phyloP scores from a whole-genome alignment of 2,329 filamentous ascomycete species.

The Colletotrichum liriopes region DNA sequence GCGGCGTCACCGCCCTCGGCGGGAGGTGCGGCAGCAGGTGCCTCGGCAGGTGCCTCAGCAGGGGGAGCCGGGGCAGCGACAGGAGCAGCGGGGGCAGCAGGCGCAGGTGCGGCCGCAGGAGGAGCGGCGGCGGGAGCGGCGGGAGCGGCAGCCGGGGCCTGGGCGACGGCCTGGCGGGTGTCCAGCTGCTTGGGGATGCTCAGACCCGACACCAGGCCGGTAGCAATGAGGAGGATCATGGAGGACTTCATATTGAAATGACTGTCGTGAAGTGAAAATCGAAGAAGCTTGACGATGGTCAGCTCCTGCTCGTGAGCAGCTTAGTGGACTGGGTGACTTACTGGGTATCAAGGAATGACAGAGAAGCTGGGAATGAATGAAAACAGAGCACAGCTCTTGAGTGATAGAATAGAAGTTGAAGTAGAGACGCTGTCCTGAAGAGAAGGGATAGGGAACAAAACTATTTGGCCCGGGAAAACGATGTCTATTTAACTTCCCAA shows the following conservation, averaged over 20 bases:
- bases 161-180: constrained; percentile 22
- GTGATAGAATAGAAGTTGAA: constrained; percentile 31
- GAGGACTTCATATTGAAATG: constrained; percentile 49
- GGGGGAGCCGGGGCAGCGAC: neutral
- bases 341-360: constrained; percentile 41
- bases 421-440: constrained; percentile 37
- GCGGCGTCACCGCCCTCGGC: constrained; percentile 29
- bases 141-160: constrained; percentile 18
- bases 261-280: constrained; percentile 32
- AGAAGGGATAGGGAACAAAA: constrained; percentile 35
- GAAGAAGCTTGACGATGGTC: constrained; percentile 17
- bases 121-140: constrained; percentile 1
- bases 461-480: constrained; percentile 14
- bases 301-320: neutral
- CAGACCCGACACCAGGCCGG: constrained; percentile 51
- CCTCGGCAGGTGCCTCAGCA: neutral
- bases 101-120: neutral
- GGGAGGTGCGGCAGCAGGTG: neutral
- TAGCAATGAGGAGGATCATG: constrained; percentile 49
- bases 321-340: neutral
- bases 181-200: constrained; percentile 45
- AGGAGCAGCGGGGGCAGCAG: neutral
- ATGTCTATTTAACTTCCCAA: constrained; percentile 33
- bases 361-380: constrained; percentile 39
- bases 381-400: constrained; percentile 52